phyloP scores from a whole-genome alignment of 768 basidiomycete genomes.

The Macrolepiota dolichaula region DNA sequence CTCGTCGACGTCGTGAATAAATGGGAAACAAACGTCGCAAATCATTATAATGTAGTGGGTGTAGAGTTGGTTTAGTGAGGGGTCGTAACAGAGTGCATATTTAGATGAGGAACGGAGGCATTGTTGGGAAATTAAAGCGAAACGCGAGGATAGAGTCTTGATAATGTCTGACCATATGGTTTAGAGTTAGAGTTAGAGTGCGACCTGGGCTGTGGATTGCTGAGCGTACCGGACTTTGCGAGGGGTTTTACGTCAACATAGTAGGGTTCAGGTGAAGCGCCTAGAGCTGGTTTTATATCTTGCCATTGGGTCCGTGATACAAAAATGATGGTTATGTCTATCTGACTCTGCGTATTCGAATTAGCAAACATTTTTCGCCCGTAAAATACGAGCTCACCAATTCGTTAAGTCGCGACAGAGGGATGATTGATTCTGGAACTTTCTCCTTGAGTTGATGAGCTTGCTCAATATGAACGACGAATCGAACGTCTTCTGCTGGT shows the following conservation, averaged over 20 bases:
- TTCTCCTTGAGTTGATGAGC: conserved; percentile 63
- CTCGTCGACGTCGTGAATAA: conserved; percentile 65
- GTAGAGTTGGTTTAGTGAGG: conserved; percentile 55
- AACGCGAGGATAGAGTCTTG: conserved; percentile 36
- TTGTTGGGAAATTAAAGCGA: conserved; percentile 20
- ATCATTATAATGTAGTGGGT: conserved; percentile 58
- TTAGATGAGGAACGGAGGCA: conserved; percentile 1
- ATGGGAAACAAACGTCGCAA: conserved; percentile 58
- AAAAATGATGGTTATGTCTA: conserved; percentile 59
- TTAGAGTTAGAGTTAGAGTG: too few relatives aligned
- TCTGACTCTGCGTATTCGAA: conserved; percentile 8
- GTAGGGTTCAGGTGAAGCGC: conserved; percentile 72
- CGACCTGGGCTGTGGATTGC: not conserved
- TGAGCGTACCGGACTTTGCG: conserved; percentile 51
- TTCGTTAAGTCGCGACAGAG: conserved; percentile 68
- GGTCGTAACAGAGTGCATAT: conserved; percentile 43
- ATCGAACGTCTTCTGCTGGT: conserved; percentile 28
- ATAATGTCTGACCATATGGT: conserved; percentile 23
- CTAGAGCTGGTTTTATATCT: conserved; percentile 64
- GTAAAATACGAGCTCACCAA: conserved; percentile 38
- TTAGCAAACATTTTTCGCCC: not conserved
- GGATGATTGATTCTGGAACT: conserved; percentile 64
- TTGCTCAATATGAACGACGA: conserved; percentile 65
- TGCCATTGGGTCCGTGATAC: conserved; percentile 69
- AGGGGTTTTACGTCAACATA: conserved; percentile 53